A percentile compares a stretch with the other conserved stretches of the same genome.
phyloP scores from a whole-genome alignment of 768 basidiomycete species.

The Podaxis mareebaensis region DNA sequence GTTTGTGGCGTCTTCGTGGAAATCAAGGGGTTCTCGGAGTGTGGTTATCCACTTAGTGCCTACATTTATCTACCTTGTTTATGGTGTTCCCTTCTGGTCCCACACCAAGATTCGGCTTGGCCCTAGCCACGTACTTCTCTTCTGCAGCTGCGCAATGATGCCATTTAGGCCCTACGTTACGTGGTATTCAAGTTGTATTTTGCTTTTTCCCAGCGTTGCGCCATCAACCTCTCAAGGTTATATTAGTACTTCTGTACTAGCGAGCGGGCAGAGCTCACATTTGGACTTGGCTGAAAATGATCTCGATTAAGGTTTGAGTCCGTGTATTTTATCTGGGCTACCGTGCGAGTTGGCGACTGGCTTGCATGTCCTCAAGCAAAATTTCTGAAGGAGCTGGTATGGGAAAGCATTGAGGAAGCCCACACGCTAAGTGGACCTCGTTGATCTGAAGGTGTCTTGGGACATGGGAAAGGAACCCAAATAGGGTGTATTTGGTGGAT shows the following conservation, averaged over 20 bases:
- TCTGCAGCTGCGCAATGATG: background rate
- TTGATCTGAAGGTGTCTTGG: background rate
- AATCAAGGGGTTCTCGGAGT: too few relatives aligned
- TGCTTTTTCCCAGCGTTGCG: background rate
- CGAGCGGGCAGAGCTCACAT: too few relatives aligned
- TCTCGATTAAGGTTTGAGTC: background rate
- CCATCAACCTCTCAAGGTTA: background rate
- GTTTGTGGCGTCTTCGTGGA: too few relatives aligned
- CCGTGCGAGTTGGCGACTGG: too few relatives aligned
- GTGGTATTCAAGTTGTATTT: background rate
- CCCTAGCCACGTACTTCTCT: too few relatives aligned
- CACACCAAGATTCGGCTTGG: background rate
- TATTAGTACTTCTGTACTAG: background rate
- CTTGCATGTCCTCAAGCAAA: background rate
- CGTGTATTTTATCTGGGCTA: background rate
- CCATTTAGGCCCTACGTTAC: background rate
- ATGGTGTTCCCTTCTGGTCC: background rate
- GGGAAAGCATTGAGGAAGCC: background rate
- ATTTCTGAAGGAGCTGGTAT: background rate
- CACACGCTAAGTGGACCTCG: background rate
- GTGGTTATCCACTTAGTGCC: too few relatives aligned
- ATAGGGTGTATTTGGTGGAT: conserved; percentile 11
- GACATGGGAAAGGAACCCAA: background rate
- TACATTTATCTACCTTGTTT: too few relatives aligned
- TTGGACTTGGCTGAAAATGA: background rate